Base-by-base conservation (phyloP, 108 stramenopile genomes). In the Pseudonitzschia delicatissima region DNA sequence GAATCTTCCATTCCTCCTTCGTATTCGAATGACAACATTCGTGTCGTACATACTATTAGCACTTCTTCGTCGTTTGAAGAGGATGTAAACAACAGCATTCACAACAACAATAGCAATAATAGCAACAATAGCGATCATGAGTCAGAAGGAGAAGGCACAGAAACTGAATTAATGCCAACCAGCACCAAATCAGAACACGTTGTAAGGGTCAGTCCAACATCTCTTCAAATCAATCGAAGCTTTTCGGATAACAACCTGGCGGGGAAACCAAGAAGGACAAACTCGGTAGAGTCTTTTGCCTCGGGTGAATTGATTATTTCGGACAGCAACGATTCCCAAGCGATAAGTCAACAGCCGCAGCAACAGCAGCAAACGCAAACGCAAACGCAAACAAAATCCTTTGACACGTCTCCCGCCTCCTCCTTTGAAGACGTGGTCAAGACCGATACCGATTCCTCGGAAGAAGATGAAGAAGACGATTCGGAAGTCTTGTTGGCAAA, bases 401-500 rank as follows among this genome's bases (percentile, higher is more conserved):
- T 1, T 2, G 47, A 18, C 21, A 23, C 23, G 3, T 48, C 47
- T 9, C 47, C 20, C 47, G 47, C 47, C 3, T 23, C 13, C 17
- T 48, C 47, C 20, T 23, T 6, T 2, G 47, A 21, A 7, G 47
- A 48, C 47, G 47, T 48, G 2, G 23, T 21, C 47, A 4, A 2
- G 20, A 48, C 47, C 13, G 47, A 8, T 21, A 2, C 20, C 13
- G 20, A 18, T 18, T 21, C 47, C 21, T 6, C 21, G 20, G 13
- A 18, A 48, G n/a, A 21, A 48, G 53, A 55, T 17, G 53, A 55
- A 1, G 53, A 55, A 17, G 31, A 33, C 29, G 86, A 90, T 68
- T 71, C 77, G n/a, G 84, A 82, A 62, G 50, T 90, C 4, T 61
- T 71, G 2, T 33, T 82, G 5, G 86, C 86, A 60, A 78, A 81